These are phyloP conservation scores for Leccinum fibrillosum DNA, from an alignment of 768 basidiomycete genomes.

Conservation along the genomic window DNA sequence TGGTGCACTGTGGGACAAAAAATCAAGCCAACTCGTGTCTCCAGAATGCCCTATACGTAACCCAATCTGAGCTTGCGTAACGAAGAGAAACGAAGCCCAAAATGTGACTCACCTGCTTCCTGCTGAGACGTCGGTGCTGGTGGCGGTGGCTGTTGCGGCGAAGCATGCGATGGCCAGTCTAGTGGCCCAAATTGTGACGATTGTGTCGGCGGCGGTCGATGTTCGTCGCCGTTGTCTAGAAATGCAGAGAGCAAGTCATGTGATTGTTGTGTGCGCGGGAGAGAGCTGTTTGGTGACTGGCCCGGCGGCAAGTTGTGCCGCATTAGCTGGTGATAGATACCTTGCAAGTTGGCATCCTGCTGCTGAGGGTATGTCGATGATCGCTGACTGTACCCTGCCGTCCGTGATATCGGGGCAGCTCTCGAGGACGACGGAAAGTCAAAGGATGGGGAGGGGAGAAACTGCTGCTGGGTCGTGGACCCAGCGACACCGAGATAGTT, in stretches of 20 bases:
- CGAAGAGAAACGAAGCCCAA: not conserved
- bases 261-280: conserved; percentile 23
- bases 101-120: conserved; percentile 19
- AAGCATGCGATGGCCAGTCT: conserved; percentile 34
- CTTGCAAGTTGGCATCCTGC: conserved; percentile 30
- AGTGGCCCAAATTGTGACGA: conserved; percentile 25
- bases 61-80: not conserved
- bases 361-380: conserved; percentile 26
- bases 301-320: conserved; percentile 24
- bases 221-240: conserved; percentile 29
- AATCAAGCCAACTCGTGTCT: conserved; percentile 34
- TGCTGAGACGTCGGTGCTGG: conserved; percentile 20
- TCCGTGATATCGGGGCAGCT: conserved; percentile 20
- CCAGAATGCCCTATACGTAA: conserved; percentile 21
- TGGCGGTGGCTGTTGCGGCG: conserved; percentile 20
- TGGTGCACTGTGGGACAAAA: conserved; percentile 27
- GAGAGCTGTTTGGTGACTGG: conserved; percentile 15
- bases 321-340: conserved; percentile 31
- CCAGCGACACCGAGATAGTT: conserved; percentile 20
- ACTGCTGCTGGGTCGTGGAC: conserved; percentile 19
- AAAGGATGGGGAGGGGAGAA: conserved; percentile 24
- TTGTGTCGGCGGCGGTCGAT: conserved; percentile 20
- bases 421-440: conserved; percentile 32
- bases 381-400: conserved; percentile 24
- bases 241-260: conserved; percentile 29